A percentile compares a stretch with the other conserved stretches of the same genome.
These are phyloP conservation scores for Coemansia sp. DNA, from an alignment of 192 early-diverging fungal genomes.

Conservation along the genomic window DNA sequence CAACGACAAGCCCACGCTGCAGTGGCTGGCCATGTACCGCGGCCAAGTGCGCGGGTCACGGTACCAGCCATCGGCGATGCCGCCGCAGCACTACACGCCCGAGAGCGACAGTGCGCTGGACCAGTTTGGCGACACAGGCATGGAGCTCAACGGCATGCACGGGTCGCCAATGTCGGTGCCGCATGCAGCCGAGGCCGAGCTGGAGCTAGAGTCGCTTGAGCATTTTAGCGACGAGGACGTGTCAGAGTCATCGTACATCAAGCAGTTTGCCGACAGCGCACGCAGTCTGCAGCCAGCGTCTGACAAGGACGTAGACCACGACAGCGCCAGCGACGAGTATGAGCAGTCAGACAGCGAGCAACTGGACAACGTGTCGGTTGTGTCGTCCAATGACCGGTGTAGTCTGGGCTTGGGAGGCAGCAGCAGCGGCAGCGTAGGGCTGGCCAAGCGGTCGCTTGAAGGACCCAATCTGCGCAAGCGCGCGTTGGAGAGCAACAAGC, in stretches of 20 bases:
- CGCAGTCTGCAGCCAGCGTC: background rate
- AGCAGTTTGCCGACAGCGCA: conserved; percentile 29
- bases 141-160: background rate
- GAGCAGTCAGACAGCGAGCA: conserved; percentile 7
- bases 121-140: conserved; percentile 4
- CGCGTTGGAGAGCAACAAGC: conserved; percentile 17
- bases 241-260: conserved; percentile 39
- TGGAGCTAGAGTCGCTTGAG: conserved; percentile 22
- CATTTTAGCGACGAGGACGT: conserved; percentile 38
- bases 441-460: conserved; percentile 20
- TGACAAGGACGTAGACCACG: background rate
- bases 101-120: conserved; percentile 15
- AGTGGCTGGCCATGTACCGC: conserved; percentile 51
- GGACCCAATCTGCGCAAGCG: conserved; percentile 26
- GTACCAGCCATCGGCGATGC: conserved; percentile 26
- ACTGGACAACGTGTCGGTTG: conserved; percentile 30
- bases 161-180: background rate
- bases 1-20: conserved; percentile 49
- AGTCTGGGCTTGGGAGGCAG: conserved; percentile 43
- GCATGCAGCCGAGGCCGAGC: conserved; percentile 12
- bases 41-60: conserved; percentile 43
- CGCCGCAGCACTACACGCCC: conserved; percentile 8
- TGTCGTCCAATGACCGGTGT: conserved; percentile 38
- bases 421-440: background rate
- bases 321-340: conserved; percentile 6